Evolutionary conservation across 208 protist genomes (phyloP).

Genomic region (Crithidia fasciculata): DNA sequence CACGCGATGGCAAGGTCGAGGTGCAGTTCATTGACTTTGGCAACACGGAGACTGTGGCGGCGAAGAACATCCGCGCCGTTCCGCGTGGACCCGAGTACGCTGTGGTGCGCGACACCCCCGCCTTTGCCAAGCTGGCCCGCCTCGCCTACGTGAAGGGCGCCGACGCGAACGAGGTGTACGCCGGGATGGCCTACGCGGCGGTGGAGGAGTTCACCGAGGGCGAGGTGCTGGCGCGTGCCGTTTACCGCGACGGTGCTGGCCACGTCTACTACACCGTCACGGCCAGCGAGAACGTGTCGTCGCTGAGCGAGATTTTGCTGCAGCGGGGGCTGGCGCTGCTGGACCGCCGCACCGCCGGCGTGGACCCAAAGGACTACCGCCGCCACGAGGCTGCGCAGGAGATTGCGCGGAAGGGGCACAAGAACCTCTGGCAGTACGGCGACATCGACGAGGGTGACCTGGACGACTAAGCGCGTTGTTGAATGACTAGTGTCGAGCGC

Average conservation of each 20-base stretch:
- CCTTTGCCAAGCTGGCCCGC: constrained; percentile 61
- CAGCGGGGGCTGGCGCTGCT: constrained; percentile 79
- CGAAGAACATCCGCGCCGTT: constrained; percentile 68
- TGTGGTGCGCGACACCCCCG: constrained; percentile 62
- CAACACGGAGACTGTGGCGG: constrained; percentile 59
- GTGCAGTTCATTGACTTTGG: constrained; percentile 92
- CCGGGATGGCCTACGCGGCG: constrained; percentile 48
- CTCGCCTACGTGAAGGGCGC: constrained; percentile 79
- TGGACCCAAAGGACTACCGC: constrained; percentile 61
- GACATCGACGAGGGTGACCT: constrained; percentile 79
- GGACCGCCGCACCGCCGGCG: constrained; percentile 49
- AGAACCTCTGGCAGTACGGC: constrained; percentile 87
- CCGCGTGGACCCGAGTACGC: constrained; percentile 77
- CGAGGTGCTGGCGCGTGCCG: constrained; percentile 73
- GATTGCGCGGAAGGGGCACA: constrained; percentile 83
- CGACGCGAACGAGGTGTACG: constrained; percentile 46
- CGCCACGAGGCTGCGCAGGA: constrained; percentile 75
- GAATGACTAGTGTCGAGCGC: no score
- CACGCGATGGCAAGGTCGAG: constrained; percentile 43
- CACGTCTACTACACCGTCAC: constrained; percentile 77
- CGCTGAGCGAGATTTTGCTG: constrained; percentile 82
- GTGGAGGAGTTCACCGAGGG: constrained; percentile 77
- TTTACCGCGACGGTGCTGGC: constrained; percentile 72
- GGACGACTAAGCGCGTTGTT: constrained; percentile 19
- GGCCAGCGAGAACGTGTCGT: constrained; percentile 59